Base-by-base conservation (phyloP, 371 early-diverging fungal genomes). In the Mortierella sp. region DNA sequence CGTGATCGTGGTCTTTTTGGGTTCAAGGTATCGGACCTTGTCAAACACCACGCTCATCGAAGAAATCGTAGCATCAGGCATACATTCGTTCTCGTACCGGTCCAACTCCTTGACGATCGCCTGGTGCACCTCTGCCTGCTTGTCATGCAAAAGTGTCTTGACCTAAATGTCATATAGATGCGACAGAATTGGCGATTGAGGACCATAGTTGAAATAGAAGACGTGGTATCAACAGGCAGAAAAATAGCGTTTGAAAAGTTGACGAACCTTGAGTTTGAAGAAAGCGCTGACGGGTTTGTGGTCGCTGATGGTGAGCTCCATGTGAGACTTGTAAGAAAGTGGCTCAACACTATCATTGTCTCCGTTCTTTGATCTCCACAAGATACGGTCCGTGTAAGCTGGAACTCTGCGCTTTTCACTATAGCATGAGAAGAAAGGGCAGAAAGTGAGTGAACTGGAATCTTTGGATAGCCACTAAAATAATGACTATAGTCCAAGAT, bases 331-430 rank as follows among this genome's bases (percentile, higher is more conserved):
- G 77, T 97, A 96, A 47, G 84, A 89, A 3, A 89, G 24, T 19
- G 91, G 82, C 28, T 89, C 72, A 5, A 94, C 83, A 72, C 89
- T 90, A 44, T 84, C 87, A 26, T 80, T 73, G 3, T 76, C 47
- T 11, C 50, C 34, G 13, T 74, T 73, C 63, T 82, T 80, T 34
- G 84, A 90, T 85, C 95, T 92, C 96, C 97, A 98, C 50, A 98
- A 88, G 26, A 99, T 93, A 50, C 99, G 93, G 82, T 99, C 99
- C 73, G 97, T 97, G 95, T 98, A 99, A 2, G 97, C 92, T 24
- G 98, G 99, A 0, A 94, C 91, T 42, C 99, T 93, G 63, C 91
- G 91, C 83, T 97, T 97, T 78, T 96, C 96, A 77, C 95, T 94
- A 77, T 13, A 31, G 21, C 54, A 52, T 78, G 26, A 21, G 45